Evolutionary conservation across 176 grass and related monocot species (phyloP).

Genomic region (Aegilops umbellulata): DNA sequence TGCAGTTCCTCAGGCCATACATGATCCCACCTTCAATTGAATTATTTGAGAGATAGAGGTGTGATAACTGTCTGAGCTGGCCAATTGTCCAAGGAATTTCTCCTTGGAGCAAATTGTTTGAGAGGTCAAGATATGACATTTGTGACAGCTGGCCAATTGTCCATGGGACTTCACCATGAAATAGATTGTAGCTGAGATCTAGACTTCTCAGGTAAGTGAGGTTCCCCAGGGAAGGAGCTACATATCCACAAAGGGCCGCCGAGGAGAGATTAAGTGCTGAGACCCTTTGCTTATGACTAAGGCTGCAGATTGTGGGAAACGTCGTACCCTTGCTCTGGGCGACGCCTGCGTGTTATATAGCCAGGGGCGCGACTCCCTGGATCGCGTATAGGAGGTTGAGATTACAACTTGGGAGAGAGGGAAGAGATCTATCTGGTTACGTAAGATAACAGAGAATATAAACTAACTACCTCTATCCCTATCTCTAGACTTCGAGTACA

Average conservation of each 20-base stretch:
- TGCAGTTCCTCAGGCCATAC: neutral
- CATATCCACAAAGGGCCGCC: neutral
- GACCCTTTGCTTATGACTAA: neutral
- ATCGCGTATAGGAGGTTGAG: too few species aligned
- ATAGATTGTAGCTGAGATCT: slow-evolving; percentile 4
- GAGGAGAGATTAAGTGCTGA: neutral
- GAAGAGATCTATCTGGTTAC: too few species aligned
- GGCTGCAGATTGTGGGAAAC: too few species aligned
- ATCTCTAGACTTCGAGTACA: too few species aligned
- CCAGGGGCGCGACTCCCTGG: too few species aligned
- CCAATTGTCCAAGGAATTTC: slow-evolving; percentile 12
- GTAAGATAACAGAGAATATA: too few species aligned
- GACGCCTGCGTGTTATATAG: too few species aligned
- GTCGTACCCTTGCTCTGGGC: too few species aligned
- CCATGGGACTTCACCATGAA: neutral
- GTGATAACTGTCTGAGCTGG: neutral
- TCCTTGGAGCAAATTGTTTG: neutral
- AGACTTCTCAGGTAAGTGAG: slow-evolving; percentile 3
- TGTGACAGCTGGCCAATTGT: neutral
- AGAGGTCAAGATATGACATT: neutral
- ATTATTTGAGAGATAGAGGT: slow-evolving; percentile 16
- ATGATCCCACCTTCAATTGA: slow-evolving; percentile 10
- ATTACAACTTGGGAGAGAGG: too few species aligned
- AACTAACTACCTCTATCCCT: too few species aligned
- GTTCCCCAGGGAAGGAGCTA: neutral